Evolutionary conservation across 2,329 filamentous ascomycete genomes (phyloP), one percentile per base, ranked within the genome.

Genomic region (Cordyceps cicadae): DNA sequence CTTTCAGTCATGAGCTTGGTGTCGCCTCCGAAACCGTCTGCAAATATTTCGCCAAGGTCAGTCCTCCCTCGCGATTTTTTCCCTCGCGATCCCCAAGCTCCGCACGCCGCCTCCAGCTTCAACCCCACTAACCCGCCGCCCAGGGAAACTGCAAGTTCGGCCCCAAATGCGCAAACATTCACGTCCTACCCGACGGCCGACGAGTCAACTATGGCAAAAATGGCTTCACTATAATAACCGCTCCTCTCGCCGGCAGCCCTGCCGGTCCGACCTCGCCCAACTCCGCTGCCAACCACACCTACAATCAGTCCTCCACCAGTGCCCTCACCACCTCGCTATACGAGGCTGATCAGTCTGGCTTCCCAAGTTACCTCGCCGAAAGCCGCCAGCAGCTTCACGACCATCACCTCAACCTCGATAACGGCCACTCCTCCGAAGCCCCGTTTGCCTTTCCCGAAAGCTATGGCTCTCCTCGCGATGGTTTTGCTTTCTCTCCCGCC

Each of bases 131-230:
- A 50, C n/a, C 55, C 51, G 6, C 15, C 29, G 2, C 41, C 41
- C 61, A 97, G 91, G 94, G 94, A 67, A 97, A 97, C 76, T 99
- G 94, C 86, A 97, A 97, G 75, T 99, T 97, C 73, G 94, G 94
- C 64, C 89, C 91, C 65, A 97, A 97, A 76, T 99, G 94, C 80
- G 93, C 93, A 70, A 90, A 97, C 71, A 90, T 95, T 66, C 94
- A 99, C 75, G 89, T 97, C 69, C 87, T 97, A 54, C 92, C 92
- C 67, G 92, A 97, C 74, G 94, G 94, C 63, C 87, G 91, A 68
- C 86, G 93, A 71, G 90, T 97, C 71, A 97, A 97, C 75, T 87
- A 87, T 68, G 81, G 84, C 68, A 86, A 86, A 71, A 84, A 84
- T 69, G 83, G 83, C 77, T 89, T 81, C 78, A 88, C 79, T 63